These are phyloP conservation scores for Solanum sparsipilum DNA, from an alignment of 257 asterid genomes.

Conservation along the genomic window DNA sequence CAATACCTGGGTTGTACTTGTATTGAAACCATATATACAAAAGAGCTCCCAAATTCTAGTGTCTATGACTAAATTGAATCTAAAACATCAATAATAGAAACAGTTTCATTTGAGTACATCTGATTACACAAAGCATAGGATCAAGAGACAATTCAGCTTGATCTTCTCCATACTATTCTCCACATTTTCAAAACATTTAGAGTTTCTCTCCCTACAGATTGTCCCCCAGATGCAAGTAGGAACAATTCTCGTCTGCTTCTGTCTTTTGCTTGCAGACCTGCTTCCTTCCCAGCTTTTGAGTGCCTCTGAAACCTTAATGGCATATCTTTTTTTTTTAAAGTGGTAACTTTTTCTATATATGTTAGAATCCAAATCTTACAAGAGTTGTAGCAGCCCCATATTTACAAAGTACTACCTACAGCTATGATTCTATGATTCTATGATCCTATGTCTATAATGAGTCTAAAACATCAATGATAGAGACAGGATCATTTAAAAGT, in stretches of 20 bases:
- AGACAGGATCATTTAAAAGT: no score
- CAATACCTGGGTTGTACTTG: background rate
- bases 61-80: background rate
- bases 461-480: no score
- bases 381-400: no score
- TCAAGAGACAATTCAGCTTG: background rate
- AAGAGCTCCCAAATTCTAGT: background rate
- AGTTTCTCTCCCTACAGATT: background rate
- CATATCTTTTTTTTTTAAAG: background rate
- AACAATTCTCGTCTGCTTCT: background rate
- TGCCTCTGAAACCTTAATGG: background rate
- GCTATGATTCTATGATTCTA: no score
- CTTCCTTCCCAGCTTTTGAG: background rate
- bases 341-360: no score
- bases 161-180: background rate
- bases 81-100: background rate
- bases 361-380: no score
- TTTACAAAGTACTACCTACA: no score
- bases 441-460: no score
- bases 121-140: background rate
- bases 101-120: background rate
- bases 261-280: background rate
- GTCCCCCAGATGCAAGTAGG: background rate
- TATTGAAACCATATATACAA: background rate
- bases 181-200: background rate